Percentiles rank a stretch among this genome's conserved stretches.
These are phyloP conservation scores for Tylopilus rubrobrunneus DNA, from an alignment of 768 basidiomycete species.

Conservation along the genomic window DNA sequence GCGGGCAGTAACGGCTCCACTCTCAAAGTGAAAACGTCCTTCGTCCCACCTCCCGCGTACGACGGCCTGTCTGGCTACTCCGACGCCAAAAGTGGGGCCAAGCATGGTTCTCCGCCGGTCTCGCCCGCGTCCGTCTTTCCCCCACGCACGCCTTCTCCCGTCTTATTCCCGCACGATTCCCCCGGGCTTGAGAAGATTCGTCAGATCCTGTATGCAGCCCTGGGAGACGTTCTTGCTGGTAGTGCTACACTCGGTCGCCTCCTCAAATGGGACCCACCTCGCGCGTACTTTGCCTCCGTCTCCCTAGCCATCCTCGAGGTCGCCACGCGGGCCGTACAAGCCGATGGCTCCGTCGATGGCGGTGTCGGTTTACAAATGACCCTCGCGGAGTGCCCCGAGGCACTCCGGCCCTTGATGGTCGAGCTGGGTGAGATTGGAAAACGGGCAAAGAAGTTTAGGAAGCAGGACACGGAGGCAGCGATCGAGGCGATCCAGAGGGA, in stretches of 20 bases:
- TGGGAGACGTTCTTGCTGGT: conserved; percentile 64
- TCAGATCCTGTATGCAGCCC: conserved; percentile 80
- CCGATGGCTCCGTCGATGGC: conserved; percentile 44
- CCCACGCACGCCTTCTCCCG: conserved; percentile 45
- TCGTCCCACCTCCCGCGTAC: conserved; percentile 70
- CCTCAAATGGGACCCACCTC: conserved; percentile 58
- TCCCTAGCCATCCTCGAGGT: conserved; percentile 71
- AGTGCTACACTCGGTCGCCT: conserved; percentile 51
- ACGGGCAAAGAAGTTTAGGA: conserved; percentile 45
- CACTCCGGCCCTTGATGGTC: conserved; percentile 65
- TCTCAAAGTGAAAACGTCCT: conserved; percentile 49
- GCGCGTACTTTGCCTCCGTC: conserved; percentile 79
- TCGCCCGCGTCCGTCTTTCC: conserved; percentile 32
- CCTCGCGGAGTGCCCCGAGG: conserved; percentile 55
- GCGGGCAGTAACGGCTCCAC: conserved; percentile 40
- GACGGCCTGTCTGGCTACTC: conserved; percentile 31
- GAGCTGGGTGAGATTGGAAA: conserved; percentile 57
- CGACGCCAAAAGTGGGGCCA: conserved; percentile 10
- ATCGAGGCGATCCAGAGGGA: conserved; percentile 36
- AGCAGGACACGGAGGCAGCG: conserved; percentile 51
- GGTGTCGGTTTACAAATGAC: conserved; percentile 55
- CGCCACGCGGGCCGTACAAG: conserved; percentile 45
- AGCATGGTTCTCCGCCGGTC: conserved; percentile 1
- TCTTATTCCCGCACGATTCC: conserved; percentile 34
- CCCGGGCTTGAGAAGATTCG: conserved; percentile 75